Percentiles rank a stretch among this genome's conserved stretches.
phyloP scores from a whole-genome alignment of 331 rosid species.

The Malus hybrid region DNA sequence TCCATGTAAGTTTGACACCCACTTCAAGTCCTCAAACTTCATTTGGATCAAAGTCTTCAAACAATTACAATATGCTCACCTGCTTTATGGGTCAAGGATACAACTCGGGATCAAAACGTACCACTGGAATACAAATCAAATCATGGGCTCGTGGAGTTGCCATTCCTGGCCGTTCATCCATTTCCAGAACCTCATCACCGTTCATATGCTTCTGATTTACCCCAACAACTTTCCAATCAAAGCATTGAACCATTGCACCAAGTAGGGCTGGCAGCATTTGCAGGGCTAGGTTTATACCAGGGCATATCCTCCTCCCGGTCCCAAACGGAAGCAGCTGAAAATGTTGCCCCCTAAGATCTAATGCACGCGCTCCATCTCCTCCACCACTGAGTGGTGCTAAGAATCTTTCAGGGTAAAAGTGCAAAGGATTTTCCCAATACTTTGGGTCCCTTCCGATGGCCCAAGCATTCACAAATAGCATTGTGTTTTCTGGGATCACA shows the following conservation, averaged over 20 bases:
- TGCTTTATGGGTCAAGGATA: slow-evolving; percentile 32
- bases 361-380: not conserved
- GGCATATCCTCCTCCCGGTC: slow-evolving; percentile 48
- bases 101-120: not conserved
- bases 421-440: slow-evolving; percentile 9
- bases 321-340: slow-evolving; percentile 57
- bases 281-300: slow-evolving; percentile 40
- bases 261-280: not conserved
- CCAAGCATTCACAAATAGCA: slow-evolving; percentile 13
- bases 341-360: slow-evolving; percentile 37
- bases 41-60: not conserved
- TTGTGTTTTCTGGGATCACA: slow-evolving; percentile 2
- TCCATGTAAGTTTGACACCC: not conserved
- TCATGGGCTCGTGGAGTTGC: slow-evolving; percentile 3
- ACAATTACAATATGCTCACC: not conserved
- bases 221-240: slow-evolving; percentile 22
- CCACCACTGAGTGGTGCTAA: not conserved
- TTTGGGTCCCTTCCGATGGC: slow-evolving; percentile 16
- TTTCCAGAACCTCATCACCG: not conserved
- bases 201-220: too few species aligned
- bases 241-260: slow-evolving; percentile 7
- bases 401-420: slow-evolving; percentile 12
- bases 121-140: not conserved
- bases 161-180: slow-evolving; percentile 8
- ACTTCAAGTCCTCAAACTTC: not conserved